A percentile compares a stretch with the other conserved stretches of the same genome.
phyloP scores from a whole-genome alignment of 1,284 basidiomycete genomes.

The Cryptococcus maquisensis region DNA sequence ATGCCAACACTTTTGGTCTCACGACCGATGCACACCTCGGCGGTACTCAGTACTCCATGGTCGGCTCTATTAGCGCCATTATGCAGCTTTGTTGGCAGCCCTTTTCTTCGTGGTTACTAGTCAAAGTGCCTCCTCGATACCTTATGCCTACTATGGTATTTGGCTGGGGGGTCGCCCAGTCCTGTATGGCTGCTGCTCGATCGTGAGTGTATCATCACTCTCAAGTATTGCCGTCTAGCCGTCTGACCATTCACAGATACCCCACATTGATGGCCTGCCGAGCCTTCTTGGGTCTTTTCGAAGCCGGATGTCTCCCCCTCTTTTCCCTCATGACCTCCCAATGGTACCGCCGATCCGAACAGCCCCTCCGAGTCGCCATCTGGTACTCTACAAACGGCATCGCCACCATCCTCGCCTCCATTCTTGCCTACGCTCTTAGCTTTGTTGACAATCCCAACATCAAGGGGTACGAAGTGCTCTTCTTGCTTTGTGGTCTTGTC shows the following conservation, averaged over 20 bases:
- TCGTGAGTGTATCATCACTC: conserved; percentile 9
- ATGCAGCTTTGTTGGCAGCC: conserved; percentile 46
- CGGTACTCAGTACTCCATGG: conserved; percentile 37
- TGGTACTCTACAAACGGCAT: conserved; percentile 48
- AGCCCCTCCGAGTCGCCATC: conserved; percentile 41
- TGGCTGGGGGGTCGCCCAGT: conserved; percentile 35
- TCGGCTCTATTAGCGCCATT: conserved; percentile 39
- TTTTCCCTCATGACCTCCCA: conserved; percentile 48
- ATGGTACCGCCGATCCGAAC: conserved; percentile 49
- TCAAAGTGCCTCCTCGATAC: conserved; percentile 35
- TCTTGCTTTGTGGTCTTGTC: conserved; percentile 29
- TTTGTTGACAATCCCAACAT: conserved; percentile 36
- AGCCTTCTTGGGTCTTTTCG: conserved; percentile 48
- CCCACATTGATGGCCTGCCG: conserved; percentile 32
- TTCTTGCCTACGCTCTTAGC: conserved; percentile 37
- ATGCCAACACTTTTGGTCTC: conserved; percentile 40
- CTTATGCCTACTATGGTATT: conserved; percentile 43
- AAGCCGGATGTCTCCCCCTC: conserved; percentile 46
- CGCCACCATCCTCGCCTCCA: conserved; percentile 41
- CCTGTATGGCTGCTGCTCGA: conserved; percentile 35
- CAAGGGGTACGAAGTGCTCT: conserved; percentile 46
- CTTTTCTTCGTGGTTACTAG: conserved; percentile 44
- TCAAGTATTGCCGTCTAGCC: not conserved
- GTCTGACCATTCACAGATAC: too few species aligned
- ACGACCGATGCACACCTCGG: conserved; percentile 26